These are phyloP conservation scores for Rickenella mellea DNA, from an alignment of 768 basidiomycete species.

Conservation along the genomic window DNA sequence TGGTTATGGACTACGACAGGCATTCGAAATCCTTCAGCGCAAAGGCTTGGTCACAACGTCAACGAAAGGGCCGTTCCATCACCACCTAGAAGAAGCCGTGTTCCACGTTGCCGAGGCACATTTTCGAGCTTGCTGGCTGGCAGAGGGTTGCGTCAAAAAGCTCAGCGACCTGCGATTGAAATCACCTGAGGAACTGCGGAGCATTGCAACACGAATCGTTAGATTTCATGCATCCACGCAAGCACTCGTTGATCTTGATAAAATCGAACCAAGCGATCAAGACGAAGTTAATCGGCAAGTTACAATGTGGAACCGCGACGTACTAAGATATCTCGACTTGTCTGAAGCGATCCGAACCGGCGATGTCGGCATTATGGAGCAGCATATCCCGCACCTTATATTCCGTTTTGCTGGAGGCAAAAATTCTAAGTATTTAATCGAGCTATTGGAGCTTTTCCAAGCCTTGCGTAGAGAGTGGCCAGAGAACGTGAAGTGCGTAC, in stretches of 20 bases:
- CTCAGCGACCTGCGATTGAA: slow-evolving; percentile 1
- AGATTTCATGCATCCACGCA: slow-evolving; percentile 1
- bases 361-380: slow-evolving; percentile 27
- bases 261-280: not conserved
- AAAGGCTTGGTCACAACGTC: slow-evolving; percentile 17
- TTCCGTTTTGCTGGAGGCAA: slow-evolving; percentile 25
- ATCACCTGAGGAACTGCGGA: slow-evolving; percentile 1
- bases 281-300: slow-evolving; percentile 5
- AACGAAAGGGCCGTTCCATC: slow-evolving; percentile 24
- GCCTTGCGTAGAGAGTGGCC: slow-evolving; percentile 22
- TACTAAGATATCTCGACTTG: slow-evolving; percentile 8
- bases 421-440: slow-evolving; percentile 23
- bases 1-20: slow-evolving; percentile 18
- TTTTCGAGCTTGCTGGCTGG: slow-evolving; percentile 4
- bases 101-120: slow-evolving; percentile 6
- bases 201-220: not conserved
- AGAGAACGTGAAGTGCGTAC: slow-evolving; percentile 15
- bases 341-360: slow-evolving; percentile 7
- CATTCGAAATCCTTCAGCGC: slow-evolving; percentile 20
- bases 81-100: slow-evolving; percentile 9
- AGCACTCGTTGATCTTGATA: not conserved
- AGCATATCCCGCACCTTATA: slow-evolving; percentile 19
- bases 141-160: not conserved
- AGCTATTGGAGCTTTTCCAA: slow-evolving; percentile 25
- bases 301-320: slow-evolving; percentile 6